These are phyloP conservation scores for Eucalyptus grandis DNA, from an alignment of 345 rosid genomes.

Conservation along the genomic window DNA sequence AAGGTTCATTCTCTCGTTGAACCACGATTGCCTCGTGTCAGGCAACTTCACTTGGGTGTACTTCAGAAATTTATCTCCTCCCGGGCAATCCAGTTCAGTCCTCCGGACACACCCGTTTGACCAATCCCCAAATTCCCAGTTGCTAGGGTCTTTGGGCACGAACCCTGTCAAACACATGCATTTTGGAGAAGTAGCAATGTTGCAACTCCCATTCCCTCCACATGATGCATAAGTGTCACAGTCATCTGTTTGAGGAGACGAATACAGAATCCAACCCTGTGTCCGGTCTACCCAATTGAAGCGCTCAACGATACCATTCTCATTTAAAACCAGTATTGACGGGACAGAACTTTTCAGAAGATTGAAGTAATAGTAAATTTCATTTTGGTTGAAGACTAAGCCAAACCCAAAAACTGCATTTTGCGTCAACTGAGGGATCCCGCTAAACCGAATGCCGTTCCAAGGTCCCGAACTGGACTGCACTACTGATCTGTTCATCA, in stretches of 20 bases:
- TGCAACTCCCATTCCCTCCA: constrained; percentile 20
- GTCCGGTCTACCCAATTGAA: constrained; percentile 18
- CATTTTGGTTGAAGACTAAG: constrained; percentile 5
- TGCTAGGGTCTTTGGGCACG: not conserved
- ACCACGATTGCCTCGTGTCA: constrained; percentile 1
- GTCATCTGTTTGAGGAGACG: constrained; percentile 18
- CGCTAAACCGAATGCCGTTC: constrained; percentile 36
- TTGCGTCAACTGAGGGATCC: constrained; percentile 14
- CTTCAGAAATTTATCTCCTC: constrained; percentile 1
- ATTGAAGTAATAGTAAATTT: constrained; percentile 10
- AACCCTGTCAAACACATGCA: constrained; percentile 10
- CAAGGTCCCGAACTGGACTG: constrained; percentile 27
- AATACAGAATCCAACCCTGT: constrained; percentile 6
- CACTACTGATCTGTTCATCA: not conserved
- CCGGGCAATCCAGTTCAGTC: constrained; percentile 1
- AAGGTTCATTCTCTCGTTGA: constrained; percentile 10
- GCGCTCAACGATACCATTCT: not conserved
- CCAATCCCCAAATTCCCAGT: constrained; percentile 1
- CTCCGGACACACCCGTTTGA: constrained; percentile 10
- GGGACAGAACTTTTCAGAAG: not conserved
- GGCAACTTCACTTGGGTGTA: constrained; percentile 4
- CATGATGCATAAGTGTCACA: constrained; percentile 21
- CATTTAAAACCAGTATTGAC: constrained; percentile 13
- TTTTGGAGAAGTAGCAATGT: constrained; percentile 4
- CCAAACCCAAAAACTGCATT: not conserved